Base-by-base conservation (phyloP, 257 asterid species). In the Primulina huaijiensis region DNA sequence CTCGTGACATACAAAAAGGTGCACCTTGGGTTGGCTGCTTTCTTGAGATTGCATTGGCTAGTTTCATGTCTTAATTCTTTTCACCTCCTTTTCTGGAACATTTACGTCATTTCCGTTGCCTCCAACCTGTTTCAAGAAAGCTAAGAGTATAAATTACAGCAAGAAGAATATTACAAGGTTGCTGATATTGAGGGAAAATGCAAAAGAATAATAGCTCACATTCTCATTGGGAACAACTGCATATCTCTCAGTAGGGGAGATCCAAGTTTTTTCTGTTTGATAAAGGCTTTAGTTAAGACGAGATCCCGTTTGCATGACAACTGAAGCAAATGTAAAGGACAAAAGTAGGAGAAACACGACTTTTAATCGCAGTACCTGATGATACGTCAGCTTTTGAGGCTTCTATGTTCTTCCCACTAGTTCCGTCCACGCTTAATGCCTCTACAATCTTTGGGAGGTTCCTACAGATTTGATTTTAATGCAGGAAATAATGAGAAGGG, bases 201-300 rank as follows among this genome's bases (percentile, higher is more conserved):
- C 35, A 61, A 50, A 23, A 52, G 12, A 50, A 20, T 38, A 29
- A 6, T 11, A 46, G 70, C 98, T 73, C 82, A 88, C 99, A 23
- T 85, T 85, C 71, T 93, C 95, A 72, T 77, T 83, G 17, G 99
- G 99, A 46, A 93, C 99, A 65, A 93, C 88, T 31, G 97, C 97
- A 67, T 93, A 90, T 91, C 95, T 89, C 80, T 89, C 91, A n/a
- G 92, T 81, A 0, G 97, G 99, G 20, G 97, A 85, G 65, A 86
- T 86, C 96, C 82, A 82, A 67, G 82, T 69, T 79, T 84, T 90
- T 27, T 85, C 99, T 89, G 90, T 76, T 60, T 31, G 56, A 56
- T 17, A 62, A 56, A 78, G 73, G 65, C 59, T 17, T 19, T 1
- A 65, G 58, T 65, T 55, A 17, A 9, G 56, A 19, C 12, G 38